Evolutionary conservation across 495 filamentous ascomycete species (phyloP).

Genomic region (Neurospora sp.): DNA sequence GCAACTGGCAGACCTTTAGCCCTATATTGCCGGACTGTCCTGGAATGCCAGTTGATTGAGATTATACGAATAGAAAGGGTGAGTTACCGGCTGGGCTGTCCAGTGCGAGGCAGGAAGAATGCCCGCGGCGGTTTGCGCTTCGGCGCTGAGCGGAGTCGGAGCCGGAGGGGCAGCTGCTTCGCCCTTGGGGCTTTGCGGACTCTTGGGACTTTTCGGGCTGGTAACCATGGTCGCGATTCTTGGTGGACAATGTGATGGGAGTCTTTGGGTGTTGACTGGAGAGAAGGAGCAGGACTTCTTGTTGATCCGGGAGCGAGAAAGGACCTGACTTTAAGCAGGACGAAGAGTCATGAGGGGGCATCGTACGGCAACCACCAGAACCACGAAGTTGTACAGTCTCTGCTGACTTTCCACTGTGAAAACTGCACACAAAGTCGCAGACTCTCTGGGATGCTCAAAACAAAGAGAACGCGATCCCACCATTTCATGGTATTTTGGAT

Average conservation of each 20-base stretch:
- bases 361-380: neutral
- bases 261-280: neutral
- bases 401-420: too few species aligned
- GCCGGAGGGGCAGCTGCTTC: neutral
- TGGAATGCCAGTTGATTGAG: too few species aligned
- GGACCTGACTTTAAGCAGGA: neutral
- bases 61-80: neutral
- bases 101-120: slow-evolving; percentile 3
- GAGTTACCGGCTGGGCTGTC: neutral
- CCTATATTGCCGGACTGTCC: too few species aligned
- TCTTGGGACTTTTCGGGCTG: neutral
- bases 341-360: neutral
- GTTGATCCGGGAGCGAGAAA: neutral
- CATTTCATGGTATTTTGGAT: too few species aligned
- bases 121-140: neutral
- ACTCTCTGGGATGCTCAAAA: too few species aligned
- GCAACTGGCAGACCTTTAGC: too few species aligned
- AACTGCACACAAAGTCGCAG: too few species aligned
- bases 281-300: neutral
- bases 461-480: too few species aligned
- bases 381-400: neutral
- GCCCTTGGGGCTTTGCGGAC: neutral
- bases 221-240: neutral
- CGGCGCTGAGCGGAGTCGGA: neutral
- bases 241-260: neutral